Evolutionary conservation across 2,329 filamentous ascomycete species (phyloP), one percentile per base, ranked within the genome.

Genomic region (Fusarium tanahbumbuense): DNA sequence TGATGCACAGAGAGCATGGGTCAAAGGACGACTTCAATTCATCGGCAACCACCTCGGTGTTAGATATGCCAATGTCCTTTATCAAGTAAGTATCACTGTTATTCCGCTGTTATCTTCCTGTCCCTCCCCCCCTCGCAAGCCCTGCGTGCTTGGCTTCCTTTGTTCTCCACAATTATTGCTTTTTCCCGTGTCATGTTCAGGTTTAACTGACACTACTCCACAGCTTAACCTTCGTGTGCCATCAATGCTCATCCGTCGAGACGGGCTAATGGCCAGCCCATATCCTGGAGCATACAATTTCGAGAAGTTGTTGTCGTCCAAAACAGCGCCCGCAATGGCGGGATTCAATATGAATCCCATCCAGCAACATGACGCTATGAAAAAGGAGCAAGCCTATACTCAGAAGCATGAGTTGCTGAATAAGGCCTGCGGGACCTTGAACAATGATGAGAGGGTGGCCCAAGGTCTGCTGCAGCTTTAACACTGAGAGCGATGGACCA

Each of bases 161-260:
- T 23, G 45, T 46, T 20, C 46, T 12, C 42, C 56, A 55, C 27
- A 56, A 44, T 61, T 55, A 25, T 49, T 50, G 15, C 56, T 58
- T 70, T 60, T 71, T 60, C 46, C 34, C 41, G 62, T 65, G 52
- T 68, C 57, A 56, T 54, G 23, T 64, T 56, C 56, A 58, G 41
- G 47, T 32, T 60, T 66, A n/a, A 65, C 47, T 44, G 47, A 52
- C 22, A 50, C n/a, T 42, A 60, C 28, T 58, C 63, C 56, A 54
- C 53, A 89, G 87, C 81, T 89, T 55, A 83, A 87, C 73, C 77
- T 89, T 55, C 86, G 88, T 25, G 81, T 89, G 20, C 88, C 88
- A 4, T 89, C 87, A 1, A 89, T 90, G 88, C 81, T 89, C 65
- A 89, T 90, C 75, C 83, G 82, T 28, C 80, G 84, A 37, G 87